Evolutionary conservation across 2,329 filamentous ascomycete species (phyloP).

Genomic region (Verticillium isaacii): DNA sequence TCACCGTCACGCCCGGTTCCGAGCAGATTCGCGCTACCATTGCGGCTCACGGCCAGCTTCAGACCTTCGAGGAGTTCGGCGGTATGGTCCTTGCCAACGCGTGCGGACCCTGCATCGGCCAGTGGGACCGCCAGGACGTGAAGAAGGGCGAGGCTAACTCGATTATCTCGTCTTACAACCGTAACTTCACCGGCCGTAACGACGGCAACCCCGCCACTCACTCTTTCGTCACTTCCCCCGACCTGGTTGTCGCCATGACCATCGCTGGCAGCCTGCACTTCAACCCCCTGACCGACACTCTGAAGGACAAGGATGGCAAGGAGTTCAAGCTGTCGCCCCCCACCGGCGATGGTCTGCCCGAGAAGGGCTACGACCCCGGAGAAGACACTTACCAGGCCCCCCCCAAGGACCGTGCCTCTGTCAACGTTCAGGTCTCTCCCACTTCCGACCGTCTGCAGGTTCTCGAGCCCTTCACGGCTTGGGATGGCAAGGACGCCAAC

Average conservation of each 20-base stretch:
- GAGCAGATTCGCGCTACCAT: conserved; percentile 97
- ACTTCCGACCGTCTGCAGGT: conserved; percentile 92
- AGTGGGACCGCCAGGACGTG: conserved; percentile 92
- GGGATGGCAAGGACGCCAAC: conserved; percentile 86
- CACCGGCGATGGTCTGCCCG: conserved; percentile 74
- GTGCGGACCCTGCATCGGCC: conserved; percentile 87
- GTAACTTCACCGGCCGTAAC: conserved; percentile 98
- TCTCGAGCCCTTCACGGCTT: conserved; percentile 76
- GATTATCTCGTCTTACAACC: conserved; percentile 98
- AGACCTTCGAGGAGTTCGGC: conserved; percentile 95
- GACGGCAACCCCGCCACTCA: conserved; percentile 93
- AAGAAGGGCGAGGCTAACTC: conserved; percentile 96
- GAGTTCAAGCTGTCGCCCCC: conserved; percentile 86
- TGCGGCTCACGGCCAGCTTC: conserved; percentile 80
- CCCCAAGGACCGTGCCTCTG: conserved; percentile 67
- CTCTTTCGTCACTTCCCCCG: conserved; percentile 87
- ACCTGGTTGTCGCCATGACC: conserved; percentile 81
- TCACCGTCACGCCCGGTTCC: conserved; percentile 93
- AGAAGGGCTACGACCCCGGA: conserved; percentile 81
- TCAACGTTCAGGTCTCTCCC: conserved; percentile 80
- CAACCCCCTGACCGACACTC: conserved; percentile 87
- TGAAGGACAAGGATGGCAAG: conserved; percentile 94
- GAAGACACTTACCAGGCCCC: conserved; percentile 95
- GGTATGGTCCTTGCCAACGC: conserved; percentile 94
- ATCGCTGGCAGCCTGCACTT: conserved; percentile 84